Conservation (phyloP, 2,329 filamentous ascomycete species). For the Curvularia sp. region DNA sequence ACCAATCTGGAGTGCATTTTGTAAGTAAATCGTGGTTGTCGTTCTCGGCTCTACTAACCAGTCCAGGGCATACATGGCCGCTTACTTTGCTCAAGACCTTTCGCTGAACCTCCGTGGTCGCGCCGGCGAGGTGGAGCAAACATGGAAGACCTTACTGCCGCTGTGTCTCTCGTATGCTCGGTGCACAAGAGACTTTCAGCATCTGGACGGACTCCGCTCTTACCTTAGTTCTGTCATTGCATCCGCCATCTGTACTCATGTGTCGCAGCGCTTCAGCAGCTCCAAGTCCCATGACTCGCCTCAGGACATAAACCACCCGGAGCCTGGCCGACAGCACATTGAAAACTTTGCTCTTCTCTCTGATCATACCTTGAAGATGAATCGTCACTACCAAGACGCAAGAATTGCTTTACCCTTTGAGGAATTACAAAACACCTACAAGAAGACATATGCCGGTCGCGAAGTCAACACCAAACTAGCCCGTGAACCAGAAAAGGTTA, state of each 20-base stretch:
- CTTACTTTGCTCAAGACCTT: constrained; percentile 45
- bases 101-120: constrained; percentile 40
- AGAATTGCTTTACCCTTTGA: constrained; percentile 42
- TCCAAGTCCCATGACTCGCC: constrained; percentile 38
- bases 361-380: constrained; percentile 38
- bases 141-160: constrained; percentile 49
- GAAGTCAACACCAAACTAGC: constrained; percentile 29
- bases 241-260: constrained; percentile 45
- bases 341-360: constrained; percentile 40
- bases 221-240: constrained; percentile 52
- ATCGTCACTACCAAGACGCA: constrained; percentile 39
- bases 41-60: constrained; percentile 22
- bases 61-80: constrained; percentile 48
- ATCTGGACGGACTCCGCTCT: constrained; percentile 52
- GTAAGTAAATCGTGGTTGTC: constrained; percentile 25
- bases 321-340: constrained; percentile 33
- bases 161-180: constrained; percentile 43
- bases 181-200: constrained; percentile 43
- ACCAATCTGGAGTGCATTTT: constrained; percentile 56
- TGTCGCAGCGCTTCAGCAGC: constrained; percentile 37
- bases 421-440: constrained; percentile 47
- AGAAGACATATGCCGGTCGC: constrained; percentile 48
- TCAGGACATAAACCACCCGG: constrained; percentile 31
- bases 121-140: constrained; percentile 43
- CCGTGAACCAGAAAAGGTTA: constrained; percentile 45